Evolutionary conservation across 495 filamentous ascomycete species (phyloP), one percentile per base, ranked within the genome.

Genomic region (Thozetella sp.): DNA sequence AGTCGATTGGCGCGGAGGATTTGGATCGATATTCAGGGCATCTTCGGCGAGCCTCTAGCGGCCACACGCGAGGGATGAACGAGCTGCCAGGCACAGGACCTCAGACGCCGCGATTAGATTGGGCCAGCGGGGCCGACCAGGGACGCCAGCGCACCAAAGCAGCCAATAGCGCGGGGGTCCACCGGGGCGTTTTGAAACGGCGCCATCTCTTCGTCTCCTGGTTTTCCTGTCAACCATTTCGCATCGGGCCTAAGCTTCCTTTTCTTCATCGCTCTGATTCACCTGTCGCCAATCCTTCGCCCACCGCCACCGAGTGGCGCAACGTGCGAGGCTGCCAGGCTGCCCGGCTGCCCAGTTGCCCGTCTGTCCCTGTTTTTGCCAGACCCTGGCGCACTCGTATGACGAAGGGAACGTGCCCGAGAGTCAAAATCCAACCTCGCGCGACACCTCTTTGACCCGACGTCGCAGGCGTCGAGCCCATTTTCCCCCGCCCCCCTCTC

Each of bases 121-220:
- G 25, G 22, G 23, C 25, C 6, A 24, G 52, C 23, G 23, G n/a
- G 25, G 10, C 17, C n/a, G 2, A n/a, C n/a, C n/a, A n/a, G n/a
- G 2, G 22, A 27, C 10, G 52, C 15, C 22, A 6, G 25, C 6
- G 25, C 15, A 13, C 10, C 4, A 6, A 25, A 19, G 13, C n/a
- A n/a, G 25, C 23, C 52, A 30, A 34, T 54, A 15, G 52, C n/a
- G 25, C 13, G 6, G 13, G 43, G 43, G 11, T 20, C 43, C 52
- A 30, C 52, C 17, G 24, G 30, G 12, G 10, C 25, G 51, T 54
- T 54, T 54, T 54, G 52, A 54, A 54, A 54, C 52, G 52, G 25
- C 52, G 15, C 52, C 25, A 54, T 54, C 52, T 12, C 25, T 13
- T 19, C 2, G 4, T 37, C 15, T 48, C 20, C 43, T 11, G n/a